These are phyloP conservation scores for Sporothrix curviconia DNA, from an alignment of 2,329 filamentous ascomycete genomes.

Conservation along the genomic window DNA sequence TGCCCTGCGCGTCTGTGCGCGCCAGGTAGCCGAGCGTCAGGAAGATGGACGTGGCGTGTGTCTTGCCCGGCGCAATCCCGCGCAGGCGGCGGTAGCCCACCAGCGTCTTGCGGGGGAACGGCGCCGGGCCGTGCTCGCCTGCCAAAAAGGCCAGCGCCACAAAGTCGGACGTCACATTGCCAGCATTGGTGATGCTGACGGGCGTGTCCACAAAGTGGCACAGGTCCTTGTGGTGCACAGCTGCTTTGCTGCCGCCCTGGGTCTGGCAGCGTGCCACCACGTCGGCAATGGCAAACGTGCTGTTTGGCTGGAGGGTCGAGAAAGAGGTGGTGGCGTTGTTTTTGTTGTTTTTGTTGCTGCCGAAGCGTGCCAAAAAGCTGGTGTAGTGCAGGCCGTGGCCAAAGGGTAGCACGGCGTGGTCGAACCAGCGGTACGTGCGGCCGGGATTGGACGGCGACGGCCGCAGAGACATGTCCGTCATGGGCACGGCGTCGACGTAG, in stretches of 20 bases:
- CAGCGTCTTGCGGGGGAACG: slow-evolving; percentile 47
- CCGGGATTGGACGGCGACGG: slow-evolving; percentile 35
- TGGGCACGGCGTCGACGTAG: slow-evolving; percentile 45
- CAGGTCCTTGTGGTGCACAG: slow-evolving; percentile 7
- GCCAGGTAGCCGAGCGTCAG: slow-evolving; percentile 44
- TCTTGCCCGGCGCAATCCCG: slow-evolving; percentile 30
- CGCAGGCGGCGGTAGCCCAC: slow-evolving; percentile 43
- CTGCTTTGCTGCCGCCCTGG: slow-evolving; percentile 26
- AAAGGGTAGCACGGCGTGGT: slow-evolving; percentile 44
- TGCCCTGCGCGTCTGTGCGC: slow-evolving; percentile 43
- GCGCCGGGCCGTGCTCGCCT: slow-evolving; percentile 39
- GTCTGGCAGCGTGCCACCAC: slow-evolving; percentile 25
- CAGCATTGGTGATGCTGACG: slow-evolving; percentile 38
- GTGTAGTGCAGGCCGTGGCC: slow-evolving; percentile 55
- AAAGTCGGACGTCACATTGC: slow-evolving; percentile 43
- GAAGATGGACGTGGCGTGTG: slow-evolving; percentile 30
- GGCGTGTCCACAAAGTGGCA: slow-evolving; percentile 12
- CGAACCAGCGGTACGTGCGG: slow-evolving; percentile 55
- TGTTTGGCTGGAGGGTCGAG: not conserved
- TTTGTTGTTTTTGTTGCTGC: too few relatives aligned
- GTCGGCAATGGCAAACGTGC: not conserved
- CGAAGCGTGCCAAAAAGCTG: slow-evolving; percentile 35
- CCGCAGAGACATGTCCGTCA: slow-evolving; percentile 51
- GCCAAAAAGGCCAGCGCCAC: slow-evolving; percentile 45
- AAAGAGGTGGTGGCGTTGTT: too few relatives aligned